These are phyloP conservation scores for Prillingera fragicola DNA, from an alignment of 1,284 basidiomycete species.

Conservation along the genomic window DNA sequence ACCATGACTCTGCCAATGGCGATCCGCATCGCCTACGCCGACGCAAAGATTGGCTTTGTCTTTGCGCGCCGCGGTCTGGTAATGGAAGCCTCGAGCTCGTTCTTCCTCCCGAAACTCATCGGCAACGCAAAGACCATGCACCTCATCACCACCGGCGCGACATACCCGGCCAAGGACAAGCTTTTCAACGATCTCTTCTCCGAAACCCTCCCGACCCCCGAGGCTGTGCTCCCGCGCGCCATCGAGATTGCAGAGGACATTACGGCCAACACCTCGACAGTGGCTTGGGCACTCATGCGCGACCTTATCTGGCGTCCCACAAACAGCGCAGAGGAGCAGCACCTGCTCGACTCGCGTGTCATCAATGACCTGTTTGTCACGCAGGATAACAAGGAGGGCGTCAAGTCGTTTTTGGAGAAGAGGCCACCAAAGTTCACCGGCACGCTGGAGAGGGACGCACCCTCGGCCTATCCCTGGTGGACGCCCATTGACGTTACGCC, in stretches of 20 bases:
- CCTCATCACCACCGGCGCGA: constrained; percentile 11
- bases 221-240: constrained; percentile 12
- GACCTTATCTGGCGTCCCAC: constrained; percentile 11
- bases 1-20: constrained; percentile 17
- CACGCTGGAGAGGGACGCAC: constrained; percentile 8
- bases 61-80: constrained; percentile 19
- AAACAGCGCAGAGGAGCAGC: constrained; percentile 14
- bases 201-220: constrained; percentile 9
- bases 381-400: constrained; percentile 17
- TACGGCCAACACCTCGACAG: constrained; percentile 7
- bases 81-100: constrained; percentile 15
- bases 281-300: constrained; percentile 9
- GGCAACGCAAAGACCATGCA: constrained; percentile 6
- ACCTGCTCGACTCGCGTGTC: constrained; percentile 17
- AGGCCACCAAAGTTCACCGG: constrained; percentile 12
- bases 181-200: constrained; percentile 14
- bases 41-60: constrained; percentile 16
- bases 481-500: constrained; percentile 7
- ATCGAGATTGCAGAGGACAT: constrained; percentile 12
- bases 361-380: constrained; percentile 7
- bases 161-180: constrained; percentile 7
- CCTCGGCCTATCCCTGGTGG: constrained; percentile 15
- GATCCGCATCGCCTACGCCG: constrained; percentile 16
- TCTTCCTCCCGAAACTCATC: constrained; percentile 17
- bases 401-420: constrained; percentile 15